Evolutionary conservation across 768 basidiomycete genomes (phyloP).

Genomic region (Leccinum broughii): DNA sequence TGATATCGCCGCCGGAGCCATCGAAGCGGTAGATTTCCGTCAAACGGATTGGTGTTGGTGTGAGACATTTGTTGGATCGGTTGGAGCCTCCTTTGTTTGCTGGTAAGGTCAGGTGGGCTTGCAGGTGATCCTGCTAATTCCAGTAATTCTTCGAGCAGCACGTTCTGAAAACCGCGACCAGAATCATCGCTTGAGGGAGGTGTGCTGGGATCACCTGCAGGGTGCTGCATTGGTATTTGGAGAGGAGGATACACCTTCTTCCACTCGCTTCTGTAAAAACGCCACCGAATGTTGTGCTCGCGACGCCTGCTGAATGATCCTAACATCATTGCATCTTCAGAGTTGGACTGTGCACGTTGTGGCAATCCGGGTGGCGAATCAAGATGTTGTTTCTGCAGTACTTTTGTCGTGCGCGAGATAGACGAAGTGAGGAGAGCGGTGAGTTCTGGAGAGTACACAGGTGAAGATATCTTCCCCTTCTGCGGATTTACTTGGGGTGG

Average conservation of each 20-base stretch:
- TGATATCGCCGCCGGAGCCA: constrained; percentile 55
- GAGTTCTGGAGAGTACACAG: constrained; percentile 64
- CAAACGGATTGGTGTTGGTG: constrained; percentile 16
- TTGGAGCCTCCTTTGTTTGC: constrained; percentile 21
- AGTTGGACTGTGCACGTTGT: constrained; percentile 52
- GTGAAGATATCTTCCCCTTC: constrained; percentile 58
- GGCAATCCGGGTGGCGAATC: constrained; percentile 56
- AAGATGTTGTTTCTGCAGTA: constrained; percentile 44
- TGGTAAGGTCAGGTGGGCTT: constrained; percentile 31
- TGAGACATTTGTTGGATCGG: background rate
- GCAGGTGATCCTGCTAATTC: constrained; percentile 40
- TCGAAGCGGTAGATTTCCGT: constrained; percentile 21
- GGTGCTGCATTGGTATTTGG: constrained; percentile 39
- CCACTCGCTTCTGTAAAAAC: constrained; percentile 55
- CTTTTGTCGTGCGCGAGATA: constrained; percentile 45
- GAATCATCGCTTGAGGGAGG: constrained; percentile 11
- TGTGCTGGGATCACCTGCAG: constrained; percentile 5
- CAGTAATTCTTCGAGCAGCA: constrained; percentile 46
- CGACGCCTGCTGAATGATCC: constrained; percentile 74
- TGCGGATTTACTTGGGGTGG: constrained; percentile 52
- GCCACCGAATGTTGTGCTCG: constrained; percentile 71
- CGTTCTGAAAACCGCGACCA: constrained; percentile 44
- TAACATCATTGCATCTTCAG: constrained; percentile 57
- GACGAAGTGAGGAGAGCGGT: constrained; percentile 58
- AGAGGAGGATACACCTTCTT: constrained; percentile 62